Base-by-base conservation (phyloP, 1,284 basidiomycete species). In the Cutaneotrichosporon arboriforme region DNA sequence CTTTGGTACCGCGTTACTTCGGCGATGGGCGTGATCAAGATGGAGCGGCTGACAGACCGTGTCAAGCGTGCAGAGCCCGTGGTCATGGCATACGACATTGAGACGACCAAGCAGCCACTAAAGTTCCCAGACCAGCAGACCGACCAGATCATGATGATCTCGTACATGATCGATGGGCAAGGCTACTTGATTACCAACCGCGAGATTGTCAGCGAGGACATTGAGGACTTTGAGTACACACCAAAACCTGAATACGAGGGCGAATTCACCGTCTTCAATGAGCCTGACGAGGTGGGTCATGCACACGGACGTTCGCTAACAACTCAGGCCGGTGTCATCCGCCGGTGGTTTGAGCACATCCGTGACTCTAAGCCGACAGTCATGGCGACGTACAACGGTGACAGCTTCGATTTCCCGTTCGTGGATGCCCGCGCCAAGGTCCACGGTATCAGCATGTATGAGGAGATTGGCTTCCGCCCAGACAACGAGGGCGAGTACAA, bases 141-240 rank as follows among this genome's bases (percentile, higher is more conserved):
- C 18, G 96, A 98, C 77, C 92, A 96, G 70, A 90, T 99, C 66
- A 98, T 99, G 94, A 99, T 99, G 96, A 98, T 99, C 62, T 98
- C 96, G 40, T 72, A 72, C 59, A 72, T 73, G 71, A 73, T 74
- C 40, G 70, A 73, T 42, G 69, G 66, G 1, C 90, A 97, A 72
- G 96, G 96, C 0, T 99, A 88, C 68, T 82, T 99, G 58, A 97
- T 99, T 73, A 97, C 92, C 18, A 98, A 98, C 67, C 83, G 96
- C 44, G 94, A 98, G 63, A 97, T 98, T 50, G 91, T 98, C 55
- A 86, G 87, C 57, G 92, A 98, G 70, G 91, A 98, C 70, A 97
- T 99, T 57, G 91, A 96, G 38, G 88, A 99, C 71, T 98, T 99
- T 66, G 96, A 98, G 73, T 98, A 98, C 72, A 97, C 96, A 1